Evolutionary conservation across 2,329 filamentous ascomycete genomes (phyloP).

Genomic region (Eutypella sp.): DNA sequence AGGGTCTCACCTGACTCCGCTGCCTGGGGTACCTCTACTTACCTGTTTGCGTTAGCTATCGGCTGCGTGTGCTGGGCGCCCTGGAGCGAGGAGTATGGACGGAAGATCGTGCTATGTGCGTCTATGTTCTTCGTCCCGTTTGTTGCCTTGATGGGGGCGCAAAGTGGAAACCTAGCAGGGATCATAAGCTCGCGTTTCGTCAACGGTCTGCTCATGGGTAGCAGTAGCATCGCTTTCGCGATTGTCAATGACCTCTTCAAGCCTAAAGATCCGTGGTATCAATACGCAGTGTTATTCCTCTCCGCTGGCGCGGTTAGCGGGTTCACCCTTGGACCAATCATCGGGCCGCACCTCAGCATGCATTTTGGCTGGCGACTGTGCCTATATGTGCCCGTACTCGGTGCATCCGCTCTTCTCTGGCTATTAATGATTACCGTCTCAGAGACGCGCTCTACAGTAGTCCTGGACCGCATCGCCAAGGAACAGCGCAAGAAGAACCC

Average conservation of each 20-base stretch:
- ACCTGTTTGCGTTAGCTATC: constrained; percentile 73
- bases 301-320: constrained; percentile 76
- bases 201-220: constrained; percentile 63
- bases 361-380: constrained; percentile 66
- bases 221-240: constrained; percentile 65
- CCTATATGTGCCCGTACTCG: constrained; percentile 78
- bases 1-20: constrained; percentile 60
- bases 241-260: constrained; percentile 72
- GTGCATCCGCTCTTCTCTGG: constrained; percentile 64
- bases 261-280: constrained; percentile 50
- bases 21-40: constrained; percentile 68
- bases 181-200: constrained; percentile 65
- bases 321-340: constrained; percentile 66
- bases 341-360: constrained; percentile 67
- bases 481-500: constrained; percentile 57
- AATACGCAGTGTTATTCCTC: constrained; percentile 67
- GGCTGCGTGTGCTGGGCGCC: constrained; percentile 83
- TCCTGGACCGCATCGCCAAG: constrained; percentile 75
- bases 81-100: constrained; percentile 78
- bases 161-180: constrained; percentile 65
- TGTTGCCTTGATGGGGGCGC: constrained; percentile 64
- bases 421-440: constrained; percentile 64
- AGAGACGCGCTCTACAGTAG: constrained; percentile 67
- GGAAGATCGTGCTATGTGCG: constrained; percentile 66
- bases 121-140: constrained; percentile 70